These are phyloP conservation scores for Heterobasidion occidentale DNA, from an alignment of 1,284 basidiomycete species.

Conservation along the genomic window DNA sequence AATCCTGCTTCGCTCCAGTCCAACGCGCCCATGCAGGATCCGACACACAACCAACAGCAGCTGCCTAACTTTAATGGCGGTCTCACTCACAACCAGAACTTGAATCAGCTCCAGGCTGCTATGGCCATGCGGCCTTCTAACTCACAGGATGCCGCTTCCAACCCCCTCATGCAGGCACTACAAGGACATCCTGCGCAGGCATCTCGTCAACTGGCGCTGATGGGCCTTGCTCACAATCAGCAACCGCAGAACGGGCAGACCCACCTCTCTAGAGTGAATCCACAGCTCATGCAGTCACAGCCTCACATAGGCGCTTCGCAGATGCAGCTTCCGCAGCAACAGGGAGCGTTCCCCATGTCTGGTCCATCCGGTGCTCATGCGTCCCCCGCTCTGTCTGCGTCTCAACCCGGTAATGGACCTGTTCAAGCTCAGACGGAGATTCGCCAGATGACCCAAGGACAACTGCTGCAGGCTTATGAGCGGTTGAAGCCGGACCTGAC, in stretches of 20 bases:
- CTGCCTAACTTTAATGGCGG: conserved; percentile 29
- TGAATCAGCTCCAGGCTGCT: conserved; percentile 2
- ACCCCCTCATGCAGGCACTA: conserved; percentile 23
- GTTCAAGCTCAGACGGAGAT: not conserved
- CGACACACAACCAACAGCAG: conserved; percentile 32
- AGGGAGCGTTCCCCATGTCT: not conserved
- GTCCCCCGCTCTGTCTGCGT: not conserved
- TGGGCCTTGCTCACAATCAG: conserved; percentile 37
- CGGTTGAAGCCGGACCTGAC: too few relatives aligned
- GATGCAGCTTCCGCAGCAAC: not conserved
- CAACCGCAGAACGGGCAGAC: conserved; percentile 24
- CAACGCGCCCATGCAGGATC: conserved; percentile 29
- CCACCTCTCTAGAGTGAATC: conserved; percentile 25
- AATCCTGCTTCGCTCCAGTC: conserved; percentile 18
- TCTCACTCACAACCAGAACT: conserved; percentile 14
- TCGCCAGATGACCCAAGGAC: too few relatives aligned
- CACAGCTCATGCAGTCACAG: conserved; percentile 3
- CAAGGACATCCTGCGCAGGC: conserved; percentile 18
- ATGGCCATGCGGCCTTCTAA: conserved; percentile 15
- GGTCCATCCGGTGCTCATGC: not conserved
- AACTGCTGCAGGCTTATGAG: too few relatives aligned
- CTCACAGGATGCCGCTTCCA: conserved; percentile 23
- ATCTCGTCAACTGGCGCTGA: conserved; percentile 40
- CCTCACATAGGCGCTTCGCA: conserved; percentile 3
- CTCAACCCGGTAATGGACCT: not conserved